phyloP scores from a whole-genome alignment of 228 moss, liverwort and hornwort species.

The Sphagnum magellanicum region DNA sequence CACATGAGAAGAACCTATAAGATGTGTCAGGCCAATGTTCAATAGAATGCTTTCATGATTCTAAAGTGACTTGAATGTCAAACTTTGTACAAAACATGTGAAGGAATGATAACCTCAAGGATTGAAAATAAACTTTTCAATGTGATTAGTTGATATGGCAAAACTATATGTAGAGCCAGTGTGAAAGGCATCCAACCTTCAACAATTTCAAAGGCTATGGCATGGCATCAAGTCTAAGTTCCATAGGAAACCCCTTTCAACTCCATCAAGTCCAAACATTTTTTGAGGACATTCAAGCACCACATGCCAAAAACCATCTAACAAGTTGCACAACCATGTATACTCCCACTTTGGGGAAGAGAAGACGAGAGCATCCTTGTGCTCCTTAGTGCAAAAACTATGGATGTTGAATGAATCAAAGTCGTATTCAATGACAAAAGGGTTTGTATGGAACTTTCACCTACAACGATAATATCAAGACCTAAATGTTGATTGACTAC shows the following conservation, averaged over 20 bases:
- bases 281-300: slow-evolving; percentile 24
- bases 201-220: slow-evolving; percentile 9
- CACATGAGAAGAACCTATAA: too few species aligned
- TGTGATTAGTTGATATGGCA: too few species aligned
- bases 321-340: slow-evolving; percentile 46
- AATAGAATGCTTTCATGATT: too few species aligned
- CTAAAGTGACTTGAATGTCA: too few species aligned
- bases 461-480: slow-evolving; percentile 31
- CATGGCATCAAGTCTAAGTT: slow-evolving; percentile 27
- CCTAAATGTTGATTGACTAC: slow-evolving; percentile 14
- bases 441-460: slow-evolving; percentile 44
- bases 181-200: too few species aligned
- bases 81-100: too few species aligned
- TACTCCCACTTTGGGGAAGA: slow-evolving; percentile 44
- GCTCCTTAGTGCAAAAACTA: slow-evolving; percentile 15
- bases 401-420: slow-evolving; percentile 54
- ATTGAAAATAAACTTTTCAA: too few species aligned
- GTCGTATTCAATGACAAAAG: slow-evolving; percentile 38
- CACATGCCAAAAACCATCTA: slow-evolving; percentile 34
- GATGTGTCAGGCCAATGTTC: too few species aligned
- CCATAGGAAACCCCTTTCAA: slow-evolving; percentile 50
- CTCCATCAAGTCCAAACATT: slow-evolving; percentile 36
- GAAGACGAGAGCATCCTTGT: slow-evolving; percentile 35
- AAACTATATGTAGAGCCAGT: too few species aligned
- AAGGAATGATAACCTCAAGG: too few species aligned